Conservation (phyloP, 1,284 basidiomycete species). For the Rhodotorula sp. region DNA sequence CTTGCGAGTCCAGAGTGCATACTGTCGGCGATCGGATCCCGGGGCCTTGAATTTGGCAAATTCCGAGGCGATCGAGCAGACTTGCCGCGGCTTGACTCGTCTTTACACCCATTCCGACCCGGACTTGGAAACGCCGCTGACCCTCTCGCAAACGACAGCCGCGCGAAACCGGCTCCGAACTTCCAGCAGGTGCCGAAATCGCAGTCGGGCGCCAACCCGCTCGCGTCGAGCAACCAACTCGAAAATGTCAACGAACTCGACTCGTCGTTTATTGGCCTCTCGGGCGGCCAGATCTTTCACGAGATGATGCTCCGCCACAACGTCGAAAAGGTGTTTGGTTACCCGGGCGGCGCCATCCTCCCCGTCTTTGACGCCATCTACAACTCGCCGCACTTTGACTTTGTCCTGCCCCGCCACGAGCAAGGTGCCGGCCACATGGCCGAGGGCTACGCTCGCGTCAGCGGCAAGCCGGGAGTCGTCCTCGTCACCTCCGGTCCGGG, state of each 20-base stretch:
- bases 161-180: slow-evolving; percentile 32
- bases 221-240: slow-evolving; percentile 14
- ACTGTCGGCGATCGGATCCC: no score
- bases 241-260: slow-evolving; percentile 49
- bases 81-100: not conserved
- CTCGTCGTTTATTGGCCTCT: slow-evolving; percentile 77
- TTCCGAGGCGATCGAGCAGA: no score
- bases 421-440: slow-evolving; percentile 94
- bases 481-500: slow-evolving; percentile 97
- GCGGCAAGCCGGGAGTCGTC: slow-evolving; percentile 95
- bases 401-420: slow-evolving; percentile 93
- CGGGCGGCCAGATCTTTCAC: slow-evolving; percentile 96
- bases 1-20: no score
- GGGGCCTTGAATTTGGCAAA: rapidly evolving
- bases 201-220: slow-evolving; percentile 16
- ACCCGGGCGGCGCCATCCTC: slow-evolving; percentile 89
- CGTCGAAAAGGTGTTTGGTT: slow-evolving; percentile 96
- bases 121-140: no score
- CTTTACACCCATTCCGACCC: not conserved
- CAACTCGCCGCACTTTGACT: slow-evolving; percentile 92
- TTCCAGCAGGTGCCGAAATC: slow-evolving; percentile 31
- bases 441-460: slow-evolving; percentile 95
- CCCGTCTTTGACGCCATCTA: slow-evolving; percentile 98
- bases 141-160: slow-evolving; percentile 3
- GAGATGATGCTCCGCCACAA: slow-evolving; percentile 99